Percentiles rank a stretch among this genome's conserved stretches.
These are phyloP conservation scores for Phoma herbarum DNA, from an alignment of 2,329 filamentous ascomycete genomes.

Conservation along the genomic window DNA sequence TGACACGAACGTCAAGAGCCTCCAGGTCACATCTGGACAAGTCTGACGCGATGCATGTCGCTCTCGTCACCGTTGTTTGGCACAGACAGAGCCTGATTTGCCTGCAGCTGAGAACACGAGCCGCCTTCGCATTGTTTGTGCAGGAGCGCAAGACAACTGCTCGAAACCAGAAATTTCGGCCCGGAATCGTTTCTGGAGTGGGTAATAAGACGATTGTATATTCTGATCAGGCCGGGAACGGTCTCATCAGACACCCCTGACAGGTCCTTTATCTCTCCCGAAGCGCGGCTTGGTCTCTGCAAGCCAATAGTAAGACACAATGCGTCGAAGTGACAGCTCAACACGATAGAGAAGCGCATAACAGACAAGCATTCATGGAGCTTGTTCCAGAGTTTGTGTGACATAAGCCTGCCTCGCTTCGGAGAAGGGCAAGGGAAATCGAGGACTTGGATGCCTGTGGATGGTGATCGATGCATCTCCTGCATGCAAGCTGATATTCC, in stretches of 20 bases:
- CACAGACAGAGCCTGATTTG: no score
- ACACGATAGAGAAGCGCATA: not conserved
- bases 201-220: not conserved
- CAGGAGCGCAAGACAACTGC: not conserved
- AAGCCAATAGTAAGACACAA: not conserved
- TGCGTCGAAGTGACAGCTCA: not conserved
- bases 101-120: not conserved
- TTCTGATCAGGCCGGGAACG: not conserved
- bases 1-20: conserved; percentile 3
- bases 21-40: not conserved
- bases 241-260: not conserved
- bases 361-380: not conserved
- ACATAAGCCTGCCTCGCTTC: not conserved
- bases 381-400: not conserved
- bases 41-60: not conserved
- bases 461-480: not conserved
- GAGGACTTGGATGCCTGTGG: not conserved
- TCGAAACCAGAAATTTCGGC: not conserved
- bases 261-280: not conserved
- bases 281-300: not conserved
- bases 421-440: conserved; percentile 1
- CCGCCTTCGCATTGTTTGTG: not conserved
- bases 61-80: not conserved
- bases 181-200: not conserved
- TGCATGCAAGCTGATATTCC: not conserved